Conservation (phyloP, 768 basidiomycete genomes). For the Mycena sanguinolenta region DNA sequence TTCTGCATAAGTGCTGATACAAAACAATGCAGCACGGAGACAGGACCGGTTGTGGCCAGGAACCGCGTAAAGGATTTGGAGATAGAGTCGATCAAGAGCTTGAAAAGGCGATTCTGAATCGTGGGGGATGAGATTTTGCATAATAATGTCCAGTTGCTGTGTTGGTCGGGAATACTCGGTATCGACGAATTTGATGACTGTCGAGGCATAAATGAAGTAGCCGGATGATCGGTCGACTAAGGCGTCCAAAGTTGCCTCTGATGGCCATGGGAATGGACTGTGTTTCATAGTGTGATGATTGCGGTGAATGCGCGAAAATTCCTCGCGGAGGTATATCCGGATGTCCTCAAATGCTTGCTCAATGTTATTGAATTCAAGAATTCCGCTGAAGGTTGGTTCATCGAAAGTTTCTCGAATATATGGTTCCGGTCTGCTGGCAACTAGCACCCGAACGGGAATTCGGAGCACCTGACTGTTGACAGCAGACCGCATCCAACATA, state of each 20-base stretch:
- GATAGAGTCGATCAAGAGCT: not conserved
- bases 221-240: not conserved
- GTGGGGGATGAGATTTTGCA: not conserved
- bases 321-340: not conserved
- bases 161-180: not conserved
- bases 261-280: not conserved
- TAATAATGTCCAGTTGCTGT: slow-evolving; percentile 1
- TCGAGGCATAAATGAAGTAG: not conserved
- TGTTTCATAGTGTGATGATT: not conserved
- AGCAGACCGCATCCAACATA: not conserved
- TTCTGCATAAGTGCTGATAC: not conserved
- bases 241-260: not conserved
- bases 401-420: not conserved
- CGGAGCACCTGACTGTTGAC: not conserved
- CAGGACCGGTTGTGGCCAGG: not conserved
- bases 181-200: not conserved
- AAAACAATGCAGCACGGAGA: not conserved
- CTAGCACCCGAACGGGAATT: not conserved
- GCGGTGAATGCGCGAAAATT: too few species aligned
- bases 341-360: not conserved
- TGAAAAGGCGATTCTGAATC: not conserved
- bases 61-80: not conserved
- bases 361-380: not conserved
- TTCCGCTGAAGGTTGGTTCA: not conserved
- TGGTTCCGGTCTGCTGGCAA: not conserved